Evolutionary conservation across 2,329 filamentous ascomycete species (phyloP), one percentile per base, ranked within the genome.

Genomic region (Arthrobotrys entomopaga): DNA sequence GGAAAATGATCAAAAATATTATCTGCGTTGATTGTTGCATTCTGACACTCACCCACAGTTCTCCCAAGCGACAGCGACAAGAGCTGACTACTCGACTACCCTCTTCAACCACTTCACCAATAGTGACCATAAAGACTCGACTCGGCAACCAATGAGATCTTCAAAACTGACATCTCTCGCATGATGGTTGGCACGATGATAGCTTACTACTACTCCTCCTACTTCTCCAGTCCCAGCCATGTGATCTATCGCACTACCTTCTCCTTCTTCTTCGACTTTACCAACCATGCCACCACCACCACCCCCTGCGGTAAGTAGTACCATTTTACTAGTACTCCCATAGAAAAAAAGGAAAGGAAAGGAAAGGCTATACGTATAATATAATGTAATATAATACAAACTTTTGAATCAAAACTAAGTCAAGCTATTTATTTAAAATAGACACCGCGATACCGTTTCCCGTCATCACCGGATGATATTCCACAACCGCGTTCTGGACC

Each of bases 391-490:
- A 6, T 7, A 13, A 40, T 19, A 15, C 42, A 13, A n/a, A 16
- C 42, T 19, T n/a, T n/a, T 19, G 42, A 46, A 7, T 46, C 29
- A 1, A 3, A 19, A 19, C 42, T 46, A 19, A 46, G 13, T n/a
- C n/a, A n/a, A n/a, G n/a, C n/a, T n/a, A n/a, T 24, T 49, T 38
- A 10, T 34, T 13, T 29, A 40, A 15, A 16, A 11, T 46, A 73
- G 69, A 73, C 69, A 20, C 69, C 69, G 2, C 48, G 63, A 63
- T 53, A 73, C 69, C 69, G 69, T 13, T 73, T 73, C 63, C 61
- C 61, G 24, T 73, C 69, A 26, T 73, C 69, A 4, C 69, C 69
- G 4, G 69, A 73, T 46, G 69, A 73, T 19, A 16, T 46, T 4
- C 56, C 43, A 26, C 49, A 49, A 34, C 56, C 60, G 16, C 54